These are phyloP conservation scores for Phylloporus sp. DNA, from an alignment of 1,284 basidiomycete genomes.

Conservation along the genomic window DNA sequence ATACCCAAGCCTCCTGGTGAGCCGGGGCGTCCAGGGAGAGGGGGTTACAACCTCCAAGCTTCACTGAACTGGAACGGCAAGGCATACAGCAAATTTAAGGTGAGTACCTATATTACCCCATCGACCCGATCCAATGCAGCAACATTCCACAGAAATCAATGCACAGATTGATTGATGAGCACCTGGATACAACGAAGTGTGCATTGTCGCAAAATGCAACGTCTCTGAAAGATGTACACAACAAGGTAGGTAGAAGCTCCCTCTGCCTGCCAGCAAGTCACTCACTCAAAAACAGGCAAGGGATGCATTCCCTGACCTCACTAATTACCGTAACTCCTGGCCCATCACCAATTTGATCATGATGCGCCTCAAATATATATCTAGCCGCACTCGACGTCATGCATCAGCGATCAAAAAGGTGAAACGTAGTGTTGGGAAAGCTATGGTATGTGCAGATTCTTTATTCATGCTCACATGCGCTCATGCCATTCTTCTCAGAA, in stretches of 20 bases:
- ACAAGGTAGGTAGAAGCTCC: not conserved
- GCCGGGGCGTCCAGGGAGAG: too few relatives aligned
- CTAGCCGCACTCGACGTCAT: not conserved
- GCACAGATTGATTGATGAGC: too few relatives aligned
- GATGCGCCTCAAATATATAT: conserved; percentile 8
- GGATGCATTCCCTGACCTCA: conserved; percentile 1
- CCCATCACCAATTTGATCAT: not conserved
- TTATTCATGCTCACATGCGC: too few relatives aligned
- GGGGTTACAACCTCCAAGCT: conserved; percentile 10
- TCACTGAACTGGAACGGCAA: not conserved
- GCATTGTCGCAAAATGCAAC: conserved; percentile 7
- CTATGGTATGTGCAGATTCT: too few relatives aligned
- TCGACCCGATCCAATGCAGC: too few relatives aligned
- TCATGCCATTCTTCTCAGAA: too few relatives aligned
- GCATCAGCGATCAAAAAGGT: not conserved
- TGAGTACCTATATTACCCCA: too few relatives aligned
- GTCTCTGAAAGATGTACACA: not conserved
- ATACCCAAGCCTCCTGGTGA: conserved; percentile 18
- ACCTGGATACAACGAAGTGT: conserved; percentile 5
- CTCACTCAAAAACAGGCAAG: not conserved
- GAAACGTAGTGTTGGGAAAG: too few relatives aligned
- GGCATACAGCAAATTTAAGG: conserved; percentile 8
- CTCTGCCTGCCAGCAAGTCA: too few relatives aligned
- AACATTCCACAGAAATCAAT: too few relatives aligned
- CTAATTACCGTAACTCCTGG: conserved; percentile 3